phyloP scores from a whole-genome alignment of 2,329 filamentous ascomycete species.

The Fusarium metavorans region DNA sequence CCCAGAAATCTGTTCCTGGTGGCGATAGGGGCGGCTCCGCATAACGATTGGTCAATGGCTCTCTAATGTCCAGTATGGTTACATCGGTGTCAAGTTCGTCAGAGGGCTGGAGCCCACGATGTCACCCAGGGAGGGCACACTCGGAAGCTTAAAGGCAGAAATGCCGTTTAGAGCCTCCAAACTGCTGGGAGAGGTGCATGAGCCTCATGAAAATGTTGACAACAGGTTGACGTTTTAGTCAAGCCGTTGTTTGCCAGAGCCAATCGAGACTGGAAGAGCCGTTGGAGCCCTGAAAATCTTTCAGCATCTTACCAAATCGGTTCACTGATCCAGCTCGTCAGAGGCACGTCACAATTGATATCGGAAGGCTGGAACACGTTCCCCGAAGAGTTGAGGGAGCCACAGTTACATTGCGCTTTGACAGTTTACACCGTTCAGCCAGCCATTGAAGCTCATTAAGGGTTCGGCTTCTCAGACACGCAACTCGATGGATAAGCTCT shows the following conservation, averaged over 20 bases:
- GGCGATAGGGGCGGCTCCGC: constrained; percentile 18
- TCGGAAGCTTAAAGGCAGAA: constrained; percentile 3
- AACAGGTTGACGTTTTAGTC: constrained; percentile 1
- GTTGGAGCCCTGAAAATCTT: constrained; percentile 1
- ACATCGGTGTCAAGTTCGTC: constrained; percentile 24
- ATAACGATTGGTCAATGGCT: constrained; percentile 30
- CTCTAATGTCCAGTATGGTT: constrained; percentile 28
- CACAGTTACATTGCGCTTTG: constrained; percentile 12
- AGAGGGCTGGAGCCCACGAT: constrained; percentile 20
- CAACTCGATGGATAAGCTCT: not conserved
- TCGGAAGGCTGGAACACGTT: constrained; percentile 14
- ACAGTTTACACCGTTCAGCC: constrained; percentile 7
- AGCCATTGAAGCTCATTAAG: constrained; percentile 7
- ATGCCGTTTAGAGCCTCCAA: constrained; percentile 12
- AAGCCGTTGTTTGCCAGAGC: not conserved
- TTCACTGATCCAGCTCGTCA: constrained; percentile 18
- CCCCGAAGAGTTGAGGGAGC: constrained; percentile 20
- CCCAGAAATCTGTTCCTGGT: constrained; percentile 32
- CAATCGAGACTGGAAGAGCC: constrained; percentile 2
- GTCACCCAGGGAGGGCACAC: constrained; percentile 24
- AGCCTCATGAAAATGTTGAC: constrained; percentile 34
- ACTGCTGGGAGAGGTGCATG: constrained; percentile 27
- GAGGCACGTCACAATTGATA: constrained; percentile 28
- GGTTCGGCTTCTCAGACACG: not conserved
- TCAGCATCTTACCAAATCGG: not conserved